These are phyloP conservation scores for Penicillium canescens DNA, from an alignment of 495 filamentous ascomycete species.

Conservation along the genomic window DNA sequence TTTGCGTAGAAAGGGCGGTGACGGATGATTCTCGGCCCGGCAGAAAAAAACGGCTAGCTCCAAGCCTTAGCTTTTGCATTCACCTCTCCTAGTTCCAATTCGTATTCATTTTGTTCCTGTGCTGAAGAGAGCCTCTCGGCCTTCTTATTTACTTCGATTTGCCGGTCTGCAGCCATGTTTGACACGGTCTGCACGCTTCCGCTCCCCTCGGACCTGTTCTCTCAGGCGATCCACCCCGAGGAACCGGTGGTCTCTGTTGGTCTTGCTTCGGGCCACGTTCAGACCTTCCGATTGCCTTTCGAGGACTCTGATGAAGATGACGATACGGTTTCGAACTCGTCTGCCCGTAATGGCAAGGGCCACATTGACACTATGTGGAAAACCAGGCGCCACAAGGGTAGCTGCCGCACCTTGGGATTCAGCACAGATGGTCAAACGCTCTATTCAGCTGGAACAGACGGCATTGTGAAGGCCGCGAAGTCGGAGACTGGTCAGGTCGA, in stretches of 20 bases:
- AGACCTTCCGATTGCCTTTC: slow-evolving; percentile 76
- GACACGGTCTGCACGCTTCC: slow-evolving; percentile 89
- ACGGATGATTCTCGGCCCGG: slow-evolving; percentile 20
- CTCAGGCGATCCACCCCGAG: slow-evolving; percentile 81
- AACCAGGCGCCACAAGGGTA: slow-evolving; percentile 88
- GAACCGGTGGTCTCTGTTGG: slow-evolving; percentile 84
- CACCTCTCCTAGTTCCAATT: not conserved
- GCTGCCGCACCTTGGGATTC: slow-evolving; percentile 78
- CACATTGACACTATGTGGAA: slow-evolving; percentile 83
- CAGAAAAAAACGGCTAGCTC: slow-evolving; percentile 17
- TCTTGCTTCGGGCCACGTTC: slow-evolving; percentile 80
- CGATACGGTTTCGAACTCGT: slow-evolving; percentile 44
- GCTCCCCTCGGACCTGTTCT: slow-evolving; percentile 82
- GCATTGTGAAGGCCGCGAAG: slow-evolving; percentile 82
- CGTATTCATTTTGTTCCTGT: not conserved
- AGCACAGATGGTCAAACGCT: slow-evolving; percentile 71
- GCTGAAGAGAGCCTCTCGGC: not conserved
- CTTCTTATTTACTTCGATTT: not conserved
- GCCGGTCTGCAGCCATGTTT: slow-evolving; percentile 53
- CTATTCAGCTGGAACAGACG: slow-evolving; percentile 89
- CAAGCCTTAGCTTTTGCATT: slow-evolving; percentile 6
- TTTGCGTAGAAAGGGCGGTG: slow-evolving; percentile 7
- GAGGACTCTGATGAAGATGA: slow-evolving; percentile 47
- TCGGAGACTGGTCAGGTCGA: slow-evolving; percentile 76
- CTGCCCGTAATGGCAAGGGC: slow-evolving; percentile 59